Conservation (phyloP, 108 stramenopile genomes). For the Discostella pseudostelligera region DNA sequence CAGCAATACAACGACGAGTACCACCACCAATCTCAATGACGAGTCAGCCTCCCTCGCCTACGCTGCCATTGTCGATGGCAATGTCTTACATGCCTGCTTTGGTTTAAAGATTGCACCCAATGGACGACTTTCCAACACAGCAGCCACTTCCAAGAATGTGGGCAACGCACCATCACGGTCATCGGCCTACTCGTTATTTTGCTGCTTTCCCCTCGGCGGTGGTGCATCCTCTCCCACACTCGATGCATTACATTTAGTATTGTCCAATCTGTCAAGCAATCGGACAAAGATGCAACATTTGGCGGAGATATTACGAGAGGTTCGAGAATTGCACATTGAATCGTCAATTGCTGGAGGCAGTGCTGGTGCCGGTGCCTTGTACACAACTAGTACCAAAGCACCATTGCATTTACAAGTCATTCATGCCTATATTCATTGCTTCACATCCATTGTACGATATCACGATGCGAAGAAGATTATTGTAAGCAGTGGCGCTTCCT, state of each 20-base stretch:
- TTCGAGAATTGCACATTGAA: constrained; percentile 17
- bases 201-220: constrained; percentile 13
- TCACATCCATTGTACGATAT: constrained; percentile 25
- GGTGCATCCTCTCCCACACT: background rate
- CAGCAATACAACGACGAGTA: no score
- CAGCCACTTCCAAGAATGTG: background rate
- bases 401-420: constrained; percentile 19
- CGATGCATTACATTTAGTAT: constrained; percentile 5
- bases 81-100: constrained; percentile 42
- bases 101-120: constrained; percentile 30
- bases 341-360: background rate
- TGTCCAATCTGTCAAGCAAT: constrained; percentile 5
- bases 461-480: constrained; percentile 11
- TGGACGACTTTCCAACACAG: constrained; percentile 14
- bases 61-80: constrained; percentile 44
- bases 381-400: background rate
- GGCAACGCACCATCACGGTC: background rate
- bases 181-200: constrained; percentile 14
- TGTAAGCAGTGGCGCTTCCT: background rate
- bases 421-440: constrained; percentile 30
- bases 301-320: constrained; percentile 16
- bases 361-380: background rate
- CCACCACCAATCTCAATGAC: constrained; percentile 1
- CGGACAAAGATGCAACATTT: constrained; percentile 9
- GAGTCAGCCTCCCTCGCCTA: constrained; percentile 24